Conservation (phyloP, 352 stramenopile genomes). For the Thraustochytrium striatum region DNA sequence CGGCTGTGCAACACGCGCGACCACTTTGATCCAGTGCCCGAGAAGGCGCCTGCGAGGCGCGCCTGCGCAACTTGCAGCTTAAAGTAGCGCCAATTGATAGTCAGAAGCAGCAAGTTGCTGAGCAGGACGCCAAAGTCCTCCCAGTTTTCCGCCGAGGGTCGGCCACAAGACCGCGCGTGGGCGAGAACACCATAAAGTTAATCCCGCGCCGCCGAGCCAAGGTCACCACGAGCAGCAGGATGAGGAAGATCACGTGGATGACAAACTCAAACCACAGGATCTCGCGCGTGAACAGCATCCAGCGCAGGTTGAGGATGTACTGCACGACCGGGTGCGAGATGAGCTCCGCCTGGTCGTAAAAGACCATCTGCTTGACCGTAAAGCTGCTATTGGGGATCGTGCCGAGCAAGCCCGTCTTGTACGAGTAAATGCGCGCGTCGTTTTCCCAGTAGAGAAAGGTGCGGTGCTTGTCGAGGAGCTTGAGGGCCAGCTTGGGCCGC, state of each 20-base stretch:
- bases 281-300: conserved; percentile 43
- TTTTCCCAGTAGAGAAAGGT: conserved; percentile 46
- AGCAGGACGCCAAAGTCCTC: neutral
- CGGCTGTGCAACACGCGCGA: conserved; percentile 14
- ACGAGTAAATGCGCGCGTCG: conserved; percentile 30
- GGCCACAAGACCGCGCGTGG: neutral
- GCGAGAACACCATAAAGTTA: neutral
- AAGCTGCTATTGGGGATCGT: conserved; percentile 37
- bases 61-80: conserved; percentile 37
- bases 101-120: neutral
- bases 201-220: neutral
- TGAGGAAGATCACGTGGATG: conserved; percentile 15
- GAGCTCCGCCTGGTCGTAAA: conserved; percentile 25
- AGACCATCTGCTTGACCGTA: conserved; percentile 43
- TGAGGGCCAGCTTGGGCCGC: conserved; percentile 13
- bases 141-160: neutral
- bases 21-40: neutral
- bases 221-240: neutral
- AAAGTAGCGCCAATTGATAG: neutral
- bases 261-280: conserved; percentile 38
- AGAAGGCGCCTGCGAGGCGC: neutral
- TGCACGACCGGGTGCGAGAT: conserved; percentile 33
- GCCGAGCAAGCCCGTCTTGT: conserved; percentile 28
- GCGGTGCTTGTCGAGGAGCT: conserved; percentile 29
- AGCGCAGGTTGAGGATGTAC: conserved; percentile 20